phyloP scores from a whole-genome alignment of 2,329 filamentous ascomycete genomes.

The Pyrenochaeta sp. region DNA sequence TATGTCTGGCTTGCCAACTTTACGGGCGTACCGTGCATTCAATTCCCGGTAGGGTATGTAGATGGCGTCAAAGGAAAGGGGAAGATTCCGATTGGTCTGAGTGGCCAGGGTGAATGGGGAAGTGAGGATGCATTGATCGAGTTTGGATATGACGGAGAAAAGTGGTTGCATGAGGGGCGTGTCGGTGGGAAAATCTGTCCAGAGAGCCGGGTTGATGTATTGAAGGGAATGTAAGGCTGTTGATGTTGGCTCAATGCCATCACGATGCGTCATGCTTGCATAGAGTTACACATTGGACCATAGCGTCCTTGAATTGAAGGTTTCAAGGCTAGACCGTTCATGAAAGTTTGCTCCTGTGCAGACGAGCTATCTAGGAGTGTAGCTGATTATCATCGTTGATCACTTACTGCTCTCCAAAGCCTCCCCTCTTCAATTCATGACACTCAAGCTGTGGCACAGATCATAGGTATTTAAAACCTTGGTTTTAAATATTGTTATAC shows the following conservation, averaged over 20 bases:
- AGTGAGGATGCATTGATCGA: conserved; percentile 61
- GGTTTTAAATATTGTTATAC: no score
- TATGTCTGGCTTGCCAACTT: conserved; percentile 89
- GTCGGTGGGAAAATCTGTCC: conserved; percentile 48
- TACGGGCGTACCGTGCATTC: conserved; percentile 78
- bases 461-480: no score
- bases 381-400: no score
- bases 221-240: conserved; percentile 21
- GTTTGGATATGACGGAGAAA: conserved; percentile 63
- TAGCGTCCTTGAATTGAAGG: no score
- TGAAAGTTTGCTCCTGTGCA: no score
- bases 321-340: no score
- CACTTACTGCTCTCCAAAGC: no score
- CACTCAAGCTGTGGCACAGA: no score
- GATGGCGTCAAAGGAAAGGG: conserved; percentile 63
- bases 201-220: conserved; percentile 51
- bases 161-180: conserved; percentile 52
- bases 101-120: conserved; percentile 65
- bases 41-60: conserved; percentile 77
- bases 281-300: no score
- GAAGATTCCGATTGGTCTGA: conserved; percentile 62
- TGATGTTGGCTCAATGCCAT: neutral
- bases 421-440: no score
- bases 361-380: no score
- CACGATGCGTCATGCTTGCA: no score